Evolutionary conservation across 192 early-diverging fungal species (phyloP), one percentile per base, ranked within the genome.

Genomic region (Glomus cerebriforme): DNA sequence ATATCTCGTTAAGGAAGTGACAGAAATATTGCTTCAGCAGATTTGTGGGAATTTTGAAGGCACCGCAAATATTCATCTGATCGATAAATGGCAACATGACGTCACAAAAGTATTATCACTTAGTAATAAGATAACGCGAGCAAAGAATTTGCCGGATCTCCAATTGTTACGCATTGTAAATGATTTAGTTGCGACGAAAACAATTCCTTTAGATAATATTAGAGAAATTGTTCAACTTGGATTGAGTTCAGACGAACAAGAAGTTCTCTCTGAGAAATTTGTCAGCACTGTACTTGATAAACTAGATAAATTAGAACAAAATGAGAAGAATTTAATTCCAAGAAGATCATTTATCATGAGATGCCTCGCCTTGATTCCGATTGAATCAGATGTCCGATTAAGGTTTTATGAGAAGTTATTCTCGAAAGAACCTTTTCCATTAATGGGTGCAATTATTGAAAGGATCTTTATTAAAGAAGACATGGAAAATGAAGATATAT

Each of bases 391-490:
- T 13, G 43, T 39, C 54, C 54, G 8, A 22, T 3, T 75, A 32
- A 13, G 29, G 17, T 58, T 80, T 39, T 80, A 72, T 63, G 17
- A 73, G n/a, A 65, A 65, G 0, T n/a, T 80, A 43, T 75, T 80
- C 39, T 60, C 79, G 24, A 17, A 60, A 62, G 47, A n/a, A 34
- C 43, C 39, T 10, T 65, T 75, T 13, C 71, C 71, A 6, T 63
- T 75, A 9, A 49, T 75, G 37, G 35, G 35, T 9, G 13, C 79
- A 22, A 63, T 75, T 24, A 74, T 80, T 19, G 27, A 13, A 22
- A 54, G 39, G 26, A 63, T 73, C 9, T 60, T 79, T 35, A 2
- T 35, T 35, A 29, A 9, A 1, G 10, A 31, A 19, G 7, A 17
- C 2, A 29, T 39, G 47, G 59, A 74, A 26, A 26, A 49, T 32